Percentiles rank a stretch among this genome's conserved stretches.
Conservation (phyloP, 176 grass and related monocot genomes). For the Paspalum vaginatum region DNA sequence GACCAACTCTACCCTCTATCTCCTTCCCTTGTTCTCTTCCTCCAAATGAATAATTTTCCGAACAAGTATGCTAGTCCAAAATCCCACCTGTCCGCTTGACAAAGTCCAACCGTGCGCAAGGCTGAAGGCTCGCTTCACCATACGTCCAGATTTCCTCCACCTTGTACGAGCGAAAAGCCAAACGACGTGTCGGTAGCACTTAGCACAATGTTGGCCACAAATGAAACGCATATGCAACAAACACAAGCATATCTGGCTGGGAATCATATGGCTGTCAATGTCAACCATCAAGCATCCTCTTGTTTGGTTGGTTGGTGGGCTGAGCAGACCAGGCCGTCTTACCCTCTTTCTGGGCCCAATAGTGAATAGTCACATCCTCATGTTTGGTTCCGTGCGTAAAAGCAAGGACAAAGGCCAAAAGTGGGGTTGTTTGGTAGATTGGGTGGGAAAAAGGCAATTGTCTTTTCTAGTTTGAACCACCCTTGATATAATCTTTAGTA, state of each 20-base stretch:
- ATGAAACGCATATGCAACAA: background rate
- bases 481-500: background rate
- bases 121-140: background rate
- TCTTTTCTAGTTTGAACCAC: slow-evolving; percentile 3
- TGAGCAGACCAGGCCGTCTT: slow-evolving; percentile 28
- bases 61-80: background rate
- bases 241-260: background rate
- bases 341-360: slow-evolving; percentile 19
- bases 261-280: slow-evolving; percentile 19
- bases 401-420: background rate
- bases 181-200: slow-evolving; percentile 10
- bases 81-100: background rate
- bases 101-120: background rate
- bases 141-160: background rate
- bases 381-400: slow-evolving; percentile 16
- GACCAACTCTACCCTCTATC: too few species aligned
- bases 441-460: background rate
- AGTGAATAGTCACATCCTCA: background rate
- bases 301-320: background rate
- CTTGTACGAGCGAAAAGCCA: background rate
- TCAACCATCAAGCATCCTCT: slow-evolving; percentile 7
- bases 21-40: too few species aligned
- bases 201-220: slow-evolving; percentile 17
- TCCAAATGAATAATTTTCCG: background rate
- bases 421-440: slow-evolving; percentile 1